Evolutionary conservation across 345 rosid genomes (phyloP).

Genomic region (Syzygium grande): DNA sequence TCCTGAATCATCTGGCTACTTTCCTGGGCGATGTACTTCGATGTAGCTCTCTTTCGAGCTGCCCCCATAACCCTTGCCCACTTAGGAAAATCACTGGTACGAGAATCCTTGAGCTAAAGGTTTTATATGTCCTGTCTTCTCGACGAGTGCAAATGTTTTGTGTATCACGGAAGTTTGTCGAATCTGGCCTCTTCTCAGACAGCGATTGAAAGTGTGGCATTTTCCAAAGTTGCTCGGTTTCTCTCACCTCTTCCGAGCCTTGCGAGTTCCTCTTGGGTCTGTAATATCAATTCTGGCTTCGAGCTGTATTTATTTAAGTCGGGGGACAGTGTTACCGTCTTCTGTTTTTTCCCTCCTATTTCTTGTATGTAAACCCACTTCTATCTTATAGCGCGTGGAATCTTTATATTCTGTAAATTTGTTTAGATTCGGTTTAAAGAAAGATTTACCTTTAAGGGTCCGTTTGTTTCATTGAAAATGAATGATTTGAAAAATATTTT

Average conservation of each 20-base stretch:
- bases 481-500: background rate
- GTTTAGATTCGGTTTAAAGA: background rate
- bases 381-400: background rate
- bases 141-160: background rate
- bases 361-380: background rate
- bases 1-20: background rate
- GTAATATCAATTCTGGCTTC: background rate
- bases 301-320: background rate
- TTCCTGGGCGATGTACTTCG: background rate
- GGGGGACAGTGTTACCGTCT: background rate
- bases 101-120: background rate
- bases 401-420: background rate
- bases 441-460: background rate
- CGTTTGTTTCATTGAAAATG: background rate
- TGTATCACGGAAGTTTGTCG: background rate
- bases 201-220: background rate
- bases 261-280: background rate
- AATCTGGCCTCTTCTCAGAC: background rate
- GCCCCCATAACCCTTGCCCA: background rate
- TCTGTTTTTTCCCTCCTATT: background rate
- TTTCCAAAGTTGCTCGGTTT: background rate
- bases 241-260: background rate
- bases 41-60: background rate
- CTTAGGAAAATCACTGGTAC: background rate
- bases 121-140: background rate